Evolutionary conservation across 1,139 yeast genomes (phyloP).

Genomic region (Martiniozyma asiatica): DNA sequence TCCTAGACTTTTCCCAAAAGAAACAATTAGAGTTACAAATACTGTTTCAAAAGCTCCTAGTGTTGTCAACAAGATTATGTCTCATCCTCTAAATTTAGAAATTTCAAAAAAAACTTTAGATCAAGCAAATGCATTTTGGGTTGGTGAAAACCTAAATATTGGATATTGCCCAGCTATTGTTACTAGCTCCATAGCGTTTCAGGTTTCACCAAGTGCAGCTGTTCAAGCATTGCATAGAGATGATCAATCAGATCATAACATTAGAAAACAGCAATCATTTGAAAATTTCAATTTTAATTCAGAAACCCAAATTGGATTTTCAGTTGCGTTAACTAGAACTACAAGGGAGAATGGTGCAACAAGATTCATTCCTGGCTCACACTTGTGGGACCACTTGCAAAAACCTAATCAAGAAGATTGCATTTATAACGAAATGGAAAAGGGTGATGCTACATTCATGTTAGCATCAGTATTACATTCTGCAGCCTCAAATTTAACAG

Average conservation of each 20-base stretch:
- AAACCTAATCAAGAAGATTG: constrained; percentile 18
- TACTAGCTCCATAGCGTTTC: constrained; percentile 20
- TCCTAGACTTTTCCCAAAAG: constrained; percentile 9
- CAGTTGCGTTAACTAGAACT: constrained; percentile 17
- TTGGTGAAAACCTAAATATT: constrained; percentile 9
- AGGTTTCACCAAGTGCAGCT: constrained; percentile 21
- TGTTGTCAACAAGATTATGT: constrained; percentile 8
- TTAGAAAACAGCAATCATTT: constrained; percentile 10
- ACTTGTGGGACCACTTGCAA: constrained; percentile 21
- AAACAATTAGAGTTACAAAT: constrained; percentile 8
- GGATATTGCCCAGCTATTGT: constrained; percentile 7
- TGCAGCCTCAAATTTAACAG: constrained; percentile 21
- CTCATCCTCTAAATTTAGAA: constrained; percentile 7
- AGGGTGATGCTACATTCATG: constrained; percentile 23
- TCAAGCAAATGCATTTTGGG: constrained; percentile 10
- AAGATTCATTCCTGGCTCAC: constrained; percentile 21
- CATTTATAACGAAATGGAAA: constrained; percentile 20
- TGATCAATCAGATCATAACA: constrained; percentile 19
- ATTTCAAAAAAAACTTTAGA: constrained; percentile 6
- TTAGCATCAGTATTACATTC: constrained; percentile 22
- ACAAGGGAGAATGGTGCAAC: constrained; percentile 23
- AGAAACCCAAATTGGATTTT: constrained; percentile 19
- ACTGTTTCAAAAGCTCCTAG: constrained; percentile 9
- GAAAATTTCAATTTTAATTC: constrained; percentile 11
- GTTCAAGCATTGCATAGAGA: constrained; percentile 21